Base-by-base conservation (phyloP, 2,329 filamentous ascomycete species). In the Bimuria novae-zelandiae region DNA sequence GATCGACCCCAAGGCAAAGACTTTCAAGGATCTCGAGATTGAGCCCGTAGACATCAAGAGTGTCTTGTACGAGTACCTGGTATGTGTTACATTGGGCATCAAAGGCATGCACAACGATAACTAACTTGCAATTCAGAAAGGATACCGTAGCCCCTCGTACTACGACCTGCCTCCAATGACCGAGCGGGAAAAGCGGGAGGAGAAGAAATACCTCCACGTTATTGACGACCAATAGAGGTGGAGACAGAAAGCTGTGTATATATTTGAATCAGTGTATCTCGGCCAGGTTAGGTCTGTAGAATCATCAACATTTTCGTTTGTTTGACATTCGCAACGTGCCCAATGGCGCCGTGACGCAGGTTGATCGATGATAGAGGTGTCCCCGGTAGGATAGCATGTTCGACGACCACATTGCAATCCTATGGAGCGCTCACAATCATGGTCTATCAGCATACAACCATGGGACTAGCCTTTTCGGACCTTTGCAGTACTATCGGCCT, bases 181-280 rank as follows among this genome's bases (percentile, higher is more conserved):
- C 29, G 93, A 97, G 79, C 89, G 89, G 76, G 94, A 99, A 82
- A 94, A 87, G 83, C 83, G 84, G 67, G 92, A 97, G 76, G 92
- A 97, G 78, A 94, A 88, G 84, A 94, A 97, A 82, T 99, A 96
- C 75, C 80, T 97, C 75, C 94, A 99, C 75, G 92, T 99, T 54
- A 62, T 75, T 45, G 72, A 75, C 36, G 69, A 74, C 57, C 72
- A 75, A 59, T 75, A 72, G 63, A 54, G 19, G 43, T 21, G n/a
- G 21, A 3, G 40, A 14, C 41, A 55, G 54, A 59, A 53, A 51
- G 55, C 55, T 55, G 52, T 69, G 65, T 69, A 68, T 61, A 68
- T 69, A 69, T 60, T 51, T 51, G 36, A 52, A 57, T 58, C 53
- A 56, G 48, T 61, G 36, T 57, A 53, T 52, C 44, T 52, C 54